Evolutionary conservation across 257 asterid genomes (phyloP).

Genomic region (Buddleja alternifolia): DNA sequence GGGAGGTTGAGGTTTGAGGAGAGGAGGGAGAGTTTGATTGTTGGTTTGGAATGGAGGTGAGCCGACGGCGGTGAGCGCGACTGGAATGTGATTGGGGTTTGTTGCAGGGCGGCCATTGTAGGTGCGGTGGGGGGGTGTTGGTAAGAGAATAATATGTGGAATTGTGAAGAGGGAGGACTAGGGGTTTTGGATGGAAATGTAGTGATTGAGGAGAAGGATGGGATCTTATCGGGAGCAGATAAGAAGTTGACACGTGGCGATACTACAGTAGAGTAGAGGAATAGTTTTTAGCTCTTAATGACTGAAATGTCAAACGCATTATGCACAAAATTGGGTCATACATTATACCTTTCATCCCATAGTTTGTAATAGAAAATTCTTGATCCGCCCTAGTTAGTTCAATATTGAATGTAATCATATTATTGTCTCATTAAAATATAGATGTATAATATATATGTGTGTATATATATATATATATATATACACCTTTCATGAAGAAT

Average conservation of each 20-base stretch:
- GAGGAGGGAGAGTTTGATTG: slow-evolving; percentile 51
- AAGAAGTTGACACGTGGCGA: slow-evolving; percentile 47
- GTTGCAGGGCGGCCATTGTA: slow-evolving; percentile 64
- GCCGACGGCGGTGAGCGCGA: slow-evolving; percentile 47
- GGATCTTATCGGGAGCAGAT: slow-evolving; percentile 49
- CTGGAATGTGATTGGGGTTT: slow-evolving; percentile 57
- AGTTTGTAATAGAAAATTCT: too few species aligned
- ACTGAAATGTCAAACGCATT: too few species aligned
- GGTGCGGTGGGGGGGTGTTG: slow-evolving; percentile 32
- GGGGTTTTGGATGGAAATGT: slow-evolving; percentile 37
- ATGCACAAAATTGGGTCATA: too few species aligned
- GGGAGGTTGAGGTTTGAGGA: slow-evolving; percentile 52
- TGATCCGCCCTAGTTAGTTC: too few species aligned
- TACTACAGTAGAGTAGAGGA: slow-evolving; percentile 1
- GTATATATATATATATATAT: too few species aligned
- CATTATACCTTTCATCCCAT: too few species aligned
- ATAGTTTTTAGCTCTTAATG: too few species aligned
- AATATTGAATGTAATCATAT: too few species aligned
- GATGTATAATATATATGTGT: too few species aligned
- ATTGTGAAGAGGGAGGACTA: not conserved
- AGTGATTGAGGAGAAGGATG: slow-evolving; percentile 41
- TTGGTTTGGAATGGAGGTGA: slow-evolving; percentile 34
- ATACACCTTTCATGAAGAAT: too few species aligned
- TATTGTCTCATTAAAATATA: too few species aligned
- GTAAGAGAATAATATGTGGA: slow-evolving; percentile 1